Percentiles rank a stretch among this genome's conserved stretches.
These are phyloP conservation scores for Colletotrichum chlorophyti DNA, from an alignment of 2,329 filamentous ascomycete genomes.

Conservation along the genomic window DNA sequence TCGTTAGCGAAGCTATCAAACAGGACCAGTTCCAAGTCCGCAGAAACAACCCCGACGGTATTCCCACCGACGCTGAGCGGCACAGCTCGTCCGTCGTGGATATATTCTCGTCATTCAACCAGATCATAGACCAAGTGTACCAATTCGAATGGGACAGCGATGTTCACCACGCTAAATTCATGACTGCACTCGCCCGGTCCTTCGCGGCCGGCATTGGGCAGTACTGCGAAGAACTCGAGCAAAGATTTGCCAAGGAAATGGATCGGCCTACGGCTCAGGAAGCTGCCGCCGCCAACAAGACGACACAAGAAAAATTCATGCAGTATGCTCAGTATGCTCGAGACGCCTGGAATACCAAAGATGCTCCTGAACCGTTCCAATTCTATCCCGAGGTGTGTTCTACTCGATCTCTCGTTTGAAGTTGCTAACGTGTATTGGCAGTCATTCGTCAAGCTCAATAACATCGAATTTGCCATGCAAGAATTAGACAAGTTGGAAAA, in stretches of 20 bases:
- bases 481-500: conserved; percentile 91
- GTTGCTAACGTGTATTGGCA: conserved; percentile 42
- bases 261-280: conserved; percentile 89
- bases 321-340: conserved; percentile 91
- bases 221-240: conserved; percentile 92
- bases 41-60: conserved; percentile 65
- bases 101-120: conserved; percentile 91
- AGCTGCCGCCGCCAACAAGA: conserved; percentile 76
- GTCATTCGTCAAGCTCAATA: conserved; percentile 98
- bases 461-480: conserved; percentile 92
- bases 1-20: conserved; percentile 90
- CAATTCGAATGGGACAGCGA: conserved; percentile 92
- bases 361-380: conserved; percentile 95
- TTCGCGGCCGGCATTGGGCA: conserved; percentile 82
- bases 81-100: conserved; percentile 95
- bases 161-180: conserved; percentile 93
- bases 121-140: conserved; percentile 86
- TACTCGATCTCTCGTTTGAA: background rate
- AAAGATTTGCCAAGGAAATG: conserved; percentile 89
- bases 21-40: conserved; percentile 86
- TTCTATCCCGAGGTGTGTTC: conserved; percentile 87
- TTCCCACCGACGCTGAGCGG: conserved; percentile 78
- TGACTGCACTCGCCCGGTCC: conserved; percentile 88
- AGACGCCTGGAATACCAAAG: conserved; percentile 89
- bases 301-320: conserved; percentile 90